phyloP scores from a whole-genome alignment of 306 rosid genomes.

The Sphenostylis stenocarpa region DNA sequence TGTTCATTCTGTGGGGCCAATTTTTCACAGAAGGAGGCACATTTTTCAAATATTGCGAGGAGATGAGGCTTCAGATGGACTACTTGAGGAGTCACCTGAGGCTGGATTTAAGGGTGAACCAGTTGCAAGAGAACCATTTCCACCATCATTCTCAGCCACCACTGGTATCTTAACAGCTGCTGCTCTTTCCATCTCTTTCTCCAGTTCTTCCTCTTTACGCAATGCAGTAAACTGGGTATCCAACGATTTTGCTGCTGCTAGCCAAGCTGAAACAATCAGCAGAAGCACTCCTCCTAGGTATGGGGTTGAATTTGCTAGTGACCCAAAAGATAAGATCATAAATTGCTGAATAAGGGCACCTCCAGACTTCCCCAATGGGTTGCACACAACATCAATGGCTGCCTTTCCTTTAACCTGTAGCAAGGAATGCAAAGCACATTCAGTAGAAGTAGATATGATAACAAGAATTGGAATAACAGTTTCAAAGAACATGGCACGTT shows the following conservation, averaged over 20 bases:
- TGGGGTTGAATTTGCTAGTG: conserved; percentile 95
- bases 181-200: conserved; percentile 93
- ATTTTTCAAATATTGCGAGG: conserved; percentile 43
- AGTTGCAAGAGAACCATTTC: conserved; percentile 55
- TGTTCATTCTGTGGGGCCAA: conserved; percentile 28
- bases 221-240: conserved; percentile 79
- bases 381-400: conserved; percentile 98
- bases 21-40: conserved; percentile 34
- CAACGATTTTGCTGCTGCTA: conserved; percentile 82
- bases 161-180: conserved; percentile 81
- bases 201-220: conserved; percentile 89
- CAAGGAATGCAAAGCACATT: conserved; percentile 23
- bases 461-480: not conserved
- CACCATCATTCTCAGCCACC: conserved; percentile 55
- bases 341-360: conserved; percentile 98
- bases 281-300: conserved; percentile 88
- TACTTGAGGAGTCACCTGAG: conserved; percentile 51
- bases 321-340: conserved; percentile 89
- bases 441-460: not conserved
- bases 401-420: conserved; percentile 95
- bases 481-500: not conserved
- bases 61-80: conserved; percentile 60
- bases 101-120: conserved; percentile 43
- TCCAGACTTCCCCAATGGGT: conserved; percentile 96
- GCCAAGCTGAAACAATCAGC: conserved; percentile 85